Conservation (phyloP, 2,329 filamentous ascomycete genomes). For the Colletotrichum sp. region DNA sequence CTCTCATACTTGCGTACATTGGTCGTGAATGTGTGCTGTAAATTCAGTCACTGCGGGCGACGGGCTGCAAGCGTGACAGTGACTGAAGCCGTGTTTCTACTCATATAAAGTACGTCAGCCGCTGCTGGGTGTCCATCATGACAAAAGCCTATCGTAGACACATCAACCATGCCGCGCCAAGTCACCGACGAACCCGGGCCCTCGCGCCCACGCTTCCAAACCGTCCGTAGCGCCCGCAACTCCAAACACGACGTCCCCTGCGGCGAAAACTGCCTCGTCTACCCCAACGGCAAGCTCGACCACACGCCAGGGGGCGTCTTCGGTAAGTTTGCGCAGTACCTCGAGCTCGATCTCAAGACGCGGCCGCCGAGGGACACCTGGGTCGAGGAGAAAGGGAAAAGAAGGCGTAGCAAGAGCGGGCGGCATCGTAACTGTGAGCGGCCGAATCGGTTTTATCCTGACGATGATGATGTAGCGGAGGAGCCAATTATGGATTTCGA, state of each 20-base stretch:
- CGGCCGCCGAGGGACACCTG: not conserved
- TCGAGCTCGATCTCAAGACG: constrained; percentile 2
- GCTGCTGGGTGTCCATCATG: not conserved
- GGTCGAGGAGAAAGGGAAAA: not conserved
- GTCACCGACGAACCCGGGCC: not conserved
- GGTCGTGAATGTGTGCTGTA: not conserved
- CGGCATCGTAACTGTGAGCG: not conserved
- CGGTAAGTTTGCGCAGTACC: not conserved
- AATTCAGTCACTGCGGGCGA: not conserved
- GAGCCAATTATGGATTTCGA: not conserved
- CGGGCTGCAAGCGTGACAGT: not conserved
- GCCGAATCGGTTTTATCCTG: not conserved
- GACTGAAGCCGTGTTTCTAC: fast-evolving
- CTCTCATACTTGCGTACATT: not conserved
- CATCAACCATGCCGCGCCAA: not conserved
- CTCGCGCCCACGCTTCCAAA: not conserved
- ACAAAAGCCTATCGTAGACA: not conserved
- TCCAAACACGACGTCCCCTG: not conserved
- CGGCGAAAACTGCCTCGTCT: not conserved
- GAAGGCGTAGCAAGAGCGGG: not conserved
- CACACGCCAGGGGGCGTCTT: not conserved
- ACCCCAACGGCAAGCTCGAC: not conserved
- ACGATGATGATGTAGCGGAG: not conserved
- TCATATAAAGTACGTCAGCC: not conserved
- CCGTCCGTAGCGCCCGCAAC: not conserved